Percentiles rank a stretch among this genome's conserved stretches.
phyloP scores from a whole-genome alignment of 2,329 filamentous ascomycete species.

The Leptographium flavum region DNA sequence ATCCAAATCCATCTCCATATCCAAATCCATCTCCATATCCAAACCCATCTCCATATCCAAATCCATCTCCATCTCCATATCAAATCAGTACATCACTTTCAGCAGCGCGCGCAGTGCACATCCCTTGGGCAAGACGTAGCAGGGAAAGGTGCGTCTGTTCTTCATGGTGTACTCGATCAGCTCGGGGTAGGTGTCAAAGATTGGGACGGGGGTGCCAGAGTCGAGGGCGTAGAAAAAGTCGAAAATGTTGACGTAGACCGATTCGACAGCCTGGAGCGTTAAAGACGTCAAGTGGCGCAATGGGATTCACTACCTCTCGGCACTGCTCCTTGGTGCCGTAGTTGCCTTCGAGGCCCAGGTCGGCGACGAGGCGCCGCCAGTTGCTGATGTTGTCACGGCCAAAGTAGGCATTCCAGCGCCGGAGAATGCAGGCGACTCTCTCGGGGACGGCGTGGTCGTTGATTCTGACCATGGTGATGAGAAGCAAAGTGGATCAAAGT shows the following conservation, averaged over 20 bases:
- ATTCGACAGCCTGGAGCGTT: slow-evolving; percentile 16
- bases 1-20: too few species aligned
- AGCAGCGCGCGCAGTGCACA: slow-evolving; percentile 26
- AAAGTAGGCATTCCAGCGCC: slow-evolving; percentile 18
- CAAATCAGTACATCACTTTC: too few species aligned
- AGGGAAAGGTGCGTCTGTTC: slow-evolving; percentile 27
- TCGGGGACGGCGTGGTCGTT: too few species aligned
- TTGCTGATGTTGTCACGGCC: slow-evolving; percentile 20
- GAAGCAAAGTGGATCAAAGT: too few species aligned
- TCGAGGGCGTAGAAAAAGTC: slow-evolving; percentile 28
- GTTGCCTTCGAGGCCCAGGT: slow-evolving; percentile 24
- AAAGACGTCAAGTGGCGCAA: too few species aligned
- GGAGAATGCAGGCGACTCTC: neutral
- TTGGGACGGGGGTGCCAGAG: slow-evolving; percentile 11
- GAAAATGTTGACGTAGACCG: slow-evolving; percentile 31
- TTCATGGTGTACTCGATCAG: slow-evolving; percentile 23
- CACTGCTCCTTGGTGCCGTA: slow-evolving; percentile 30
- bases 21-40: too few species aligned
- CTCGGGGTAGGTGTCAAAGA: slow-evolving; percentile 18
- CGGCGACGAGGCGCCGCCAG: slow-evolving; percentile 29
- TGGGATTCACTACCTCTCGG: slow-evolving; percentile 21
- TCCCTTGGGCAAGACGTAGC: too few species aligned
- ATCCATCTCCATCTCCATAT: too few species aligned
- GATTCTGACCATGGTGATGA: neutral
- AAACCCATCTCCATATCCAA: too few species aligned